Evolutionary conservation across 495 filamentous ascomycete species (phyloP).

Genomic region (Xeromyces bisporus): DNA sequence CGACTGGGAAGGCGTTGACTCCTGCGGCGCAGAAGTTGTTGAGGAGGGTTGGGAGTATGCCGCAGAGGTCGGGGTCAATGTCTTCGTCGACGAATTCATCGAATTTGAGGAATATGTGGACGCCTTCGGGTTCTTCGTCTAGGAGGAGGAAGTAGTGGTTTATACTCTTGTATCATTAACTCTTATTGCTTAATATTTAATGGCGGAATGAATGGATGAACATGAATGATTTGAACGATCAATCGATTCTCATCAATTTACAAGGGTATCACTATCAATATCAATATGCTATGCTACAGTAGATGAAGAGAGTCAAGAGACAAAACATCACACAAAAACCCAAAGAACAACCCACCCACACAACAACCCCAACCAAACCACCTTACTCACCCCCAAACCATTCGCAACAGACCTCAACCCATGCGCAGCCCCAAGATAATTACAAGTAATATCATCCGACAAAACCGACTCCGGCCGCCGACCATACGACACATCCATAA

Average conservation of each 20-base stretch:
- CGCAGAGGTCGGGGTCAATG: constrained; percentile 11
- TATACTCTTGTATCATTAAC: background rate
- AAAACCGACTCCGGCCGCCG: too few species aligned
- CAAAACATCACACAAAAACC: background rate
- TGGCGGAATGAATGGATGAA: background rate
- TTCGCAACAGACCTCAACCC: constrained; percentile 23
- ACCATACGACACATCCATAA: constrained; percentile 52
- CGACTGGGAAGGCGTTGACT: constrained; percentile 26
- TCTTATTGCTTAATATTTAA: background rate
- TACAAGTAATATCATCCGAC: constrained; percentile 34
- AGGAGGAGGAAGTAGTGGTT: constrained; percentile 20
- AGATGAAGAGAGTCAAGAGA: constrained; percentile 1
- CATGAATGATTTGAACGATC: background rate
- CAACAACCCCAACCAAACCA: constrained; percentile 4
- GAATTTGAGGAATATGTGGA: constrained; percentile 36
- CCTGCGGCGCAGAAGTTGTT: constrained; percentile 72
- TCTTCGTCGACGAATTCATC: constrained; percentile 29
- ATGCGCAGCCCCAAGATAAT: constrained; percentile 39
- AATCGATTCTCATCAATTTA: too few species aligned
- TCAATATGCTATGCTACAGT: too few species aligned
- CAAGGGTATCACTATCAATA: too few species aligned
- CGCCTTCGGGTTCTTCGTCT: constrained; percentile 39
- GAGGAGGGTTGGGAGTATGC: constrained; percentile 42
- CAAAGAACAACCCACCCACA: constrained; percentile 4
- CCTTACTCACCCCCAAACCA: too few species aligned